Evolutionary conservation across 2,329 filamentous ascomycete species (phyloP), one percentile per base, ranked within the genome.

Genomic region (Pestalotiopsis sp.): DNA sequence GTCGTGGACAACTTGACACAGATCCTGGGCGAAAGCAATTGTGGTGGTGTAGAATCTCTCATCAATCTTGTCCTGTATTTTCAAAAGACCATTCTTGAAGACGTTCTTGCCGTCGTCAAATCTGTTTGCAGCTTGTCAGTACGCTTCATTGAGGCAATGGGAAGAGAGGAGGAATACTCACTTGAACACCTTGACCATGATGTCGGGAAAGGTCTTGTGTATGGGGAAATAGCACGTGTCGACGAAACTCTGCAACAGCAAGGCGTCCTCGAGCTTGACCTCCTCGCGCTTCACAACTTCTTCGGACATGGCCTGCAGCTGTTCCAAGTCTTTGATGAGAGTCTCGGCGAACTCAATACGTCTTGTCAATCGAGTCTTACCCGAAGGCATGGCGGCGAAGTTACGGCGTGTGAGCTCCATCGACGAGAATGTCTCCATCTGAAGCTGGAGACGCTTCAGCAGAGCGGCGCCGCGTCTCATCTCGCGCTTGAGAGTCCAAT

Each of bases 401-500:
- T 98, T 95, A 68, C 96, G 91, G 65, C 96, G 88, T 2, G 96
- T 98, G 71, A 99, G 91, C 80, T 99, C 96, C 92, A 98, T 97
- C 0, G 94, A 97, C 6, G 95, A 95, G 79, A 98, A 99, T 0
- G 94, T 93, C 79, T 98, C 95, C 86, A 98, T 92, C 78, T 98
- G 94, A 67, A 98, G 82, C 78, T 99, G 96, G 22, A 99, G 85
- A 44, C 96, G 90, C 81, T 98, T 98, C 68, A 99, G 86, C 66
- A 99, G 84, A 3, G 96, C 94, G 38, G 96, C 96, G 60, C 96
- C 96, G 68, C 96, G 88, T 40, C 96, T 90, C 70, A 95, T 93
- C 79, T 99, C 96, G 67, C 96, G 89, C 82, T 99, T 99, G 70
- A 99, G 81, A 0, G 96, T 98, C 96, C 96, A 99, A 80, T 98